These are phyloP conservation scores for Calcarisporium arbuscula DNA, from an alignment of 2,329 filamentous ascomycete species.

Conservation along the genomic window DNA sequence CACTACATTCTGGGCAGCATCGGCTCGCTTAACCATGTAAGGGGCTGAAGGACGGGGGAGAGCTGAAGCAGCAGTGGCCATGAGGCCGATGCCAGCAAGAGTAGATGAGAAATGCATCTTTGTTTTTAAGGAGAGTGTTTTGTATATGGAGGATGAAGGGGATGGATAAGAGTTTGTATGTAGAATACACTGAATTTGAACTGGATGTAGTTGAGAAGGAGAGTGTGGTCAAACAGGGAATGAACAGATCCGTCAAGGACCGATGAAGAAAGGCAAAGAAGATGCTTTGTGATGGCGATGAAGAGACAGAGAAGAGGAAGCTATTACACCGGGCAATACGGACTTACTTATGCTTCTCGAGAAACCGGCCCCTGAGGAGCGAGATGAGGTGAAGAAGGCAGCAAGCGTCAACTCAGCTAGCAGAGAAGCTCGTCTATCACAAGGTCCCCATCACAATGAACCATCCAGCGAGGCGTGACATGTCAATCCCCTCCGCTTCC, in stretches of 20 bases:
- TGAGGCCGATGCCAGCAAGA: conserved; percentile 11
- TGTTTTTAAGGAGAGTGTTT: not conserved
- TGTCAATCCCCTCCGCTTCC: no score
- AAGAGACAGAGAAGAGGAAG: conserved; percentile 13
- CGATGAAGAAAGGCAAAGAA: conserved; percentile 4
- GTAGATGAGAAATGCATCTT: conserved; percentile 9
- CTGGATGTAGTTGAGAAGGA: no score
- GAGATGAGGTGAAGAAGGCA: no score
- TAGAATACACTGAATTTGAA: conserved; percentile 1
- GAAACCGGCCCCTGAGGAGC: no score
- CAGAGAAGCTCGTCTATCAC: no score
- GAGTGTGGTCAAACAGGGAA: not conserved
- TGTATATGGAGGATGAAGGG: not conserved
- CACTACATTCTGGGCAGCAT: conserved; percentile 23
- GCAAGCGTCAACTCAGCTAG: no score
- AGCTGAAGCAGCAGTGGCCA: conserved; percentile 10
- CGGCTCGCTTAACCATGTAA: conserved; percentile 5
- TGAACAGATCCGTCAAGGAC: conserved; percentile 2
- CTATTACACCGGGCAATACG: no score
- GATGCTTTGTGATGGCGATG: conserved; percentile 10
- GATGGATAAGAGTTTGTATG: not conserved
- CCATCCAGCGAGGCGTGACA: no score
- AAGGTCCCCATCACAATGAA: no score
- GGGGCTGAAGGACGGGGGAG: conserved; percentile 2
- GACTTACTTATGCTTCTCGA: no score